phyloP scores from a whole-genome alignment of 495 filamentous ascomycete genomes.

The Alectoria sarmentosa region DNA sequence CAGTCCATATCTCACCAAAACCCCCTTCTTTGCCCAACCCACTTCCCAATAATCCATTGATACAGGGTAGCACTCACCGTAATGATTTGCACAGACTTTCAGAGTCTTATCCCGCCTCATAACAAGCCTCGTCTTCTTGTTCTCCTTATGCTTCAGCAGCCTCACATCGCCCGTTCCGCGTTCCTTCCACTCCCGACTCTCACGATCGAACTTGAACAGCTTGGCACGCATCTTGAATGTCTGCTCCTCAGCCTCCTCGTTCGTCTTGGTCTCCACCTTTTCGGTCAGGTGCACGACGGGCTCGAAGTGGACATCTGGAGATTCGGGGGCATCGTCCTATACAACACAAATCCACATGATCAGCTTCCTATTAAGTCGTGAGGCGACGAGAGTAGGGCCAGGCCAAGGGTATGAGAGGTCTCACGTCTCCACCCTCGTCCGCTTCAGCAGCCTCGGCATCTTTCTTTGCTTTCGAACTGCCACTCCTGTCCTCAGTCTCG shows the following conservation, averaged over 20 bases:
- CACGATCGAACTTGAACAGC: conserved; percentile 94
- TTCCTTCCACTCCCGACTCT: conserved; percentile 96
- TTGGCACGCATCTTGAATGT: conserved; percentile 99
- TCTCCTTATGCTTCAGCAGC: conserved; percentile 96
- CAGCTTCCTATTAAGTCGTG: too few species aligned
- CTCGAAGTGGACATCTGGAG: conserved; percentile 92
- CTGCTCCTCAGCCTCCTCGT: conserved; percentile 97
- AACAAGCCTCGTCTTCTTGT: conserved; percentile 92
- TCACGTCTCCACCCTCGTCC: conserved; percentile 33
- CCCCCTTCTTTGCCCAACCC: neutral
- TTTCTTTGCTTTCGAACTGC: conserved; percentile 79
- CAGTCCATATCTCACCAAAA: neutral
- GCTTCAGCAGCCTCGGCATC: conserved; percentile 46
- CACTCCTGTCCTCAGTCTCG: conserved; percentile 70
- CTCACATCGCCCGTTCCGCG: conserved; percentile 94
- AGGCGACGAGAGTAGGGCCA: neutral
- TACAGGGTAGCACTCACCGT: conserved; percentile 57
- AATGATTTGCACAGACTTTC: conserved; percentile 99
- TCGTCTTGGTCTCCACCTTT: conserved; percentile 94
- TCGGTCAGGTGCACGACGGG: conserved; percentile 91
- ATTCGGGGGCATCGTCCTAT: conserved; percentile 69
- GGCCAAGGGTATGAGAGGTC: neutral
- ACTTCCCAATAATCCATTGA: neutral
- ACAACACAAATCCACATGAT: conserved; percentile 8
- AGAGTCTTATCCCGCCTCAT: conserved; percentile 99